Conservation (phyloP, 768 basidiomycete species). For the Mycena floridula region DNA sequence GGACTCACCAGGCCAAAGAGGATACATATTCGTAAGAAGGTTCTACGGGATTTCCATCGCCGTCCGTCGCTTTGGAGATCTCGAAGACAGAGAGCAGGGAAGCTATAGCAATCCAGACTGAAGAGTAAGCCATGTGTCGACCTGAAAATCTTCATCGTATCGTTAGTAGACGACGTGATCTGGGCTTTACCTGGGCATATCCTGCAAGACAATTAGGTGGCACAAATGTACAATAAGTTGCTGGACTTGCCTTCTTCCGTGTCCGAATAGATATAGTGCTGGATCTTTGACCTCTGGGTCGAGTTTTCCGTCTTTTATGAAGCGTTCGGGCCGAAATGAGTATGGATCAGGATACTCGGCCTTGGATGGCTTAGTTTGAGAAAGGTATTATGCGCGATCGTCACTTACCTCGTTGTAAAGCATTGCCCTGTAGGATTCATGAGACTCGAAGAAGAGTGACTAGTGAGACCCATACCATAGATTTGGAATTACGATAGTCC, state of each 20-base stretch:
- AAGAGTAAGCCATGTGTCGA: neutral
- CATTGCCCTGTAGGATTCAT: constrained; percentile 1
- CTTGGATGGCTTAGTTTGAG: neutral
- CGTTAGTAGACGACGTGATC: no score
- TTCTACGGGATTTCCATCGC: neutral
- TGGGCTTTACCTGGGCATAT: constrained; percentile 1
- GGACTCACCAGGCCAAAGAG: neutral
- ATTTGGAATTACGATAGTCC: constrained; percentile 1
- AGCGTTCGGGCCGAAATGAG: neutral
- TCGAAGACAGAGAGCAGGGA: neutral
- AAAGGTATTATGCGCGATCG: neutral
- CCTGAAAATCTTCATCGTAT: no score
- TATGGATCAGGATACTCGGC: neutral
- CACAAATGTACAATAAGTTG: neutral
- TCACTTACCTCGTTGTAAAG: constrained; percentile 1
- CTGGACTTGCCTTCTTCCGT: neutral
- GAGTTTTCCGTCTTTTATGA: neutral
- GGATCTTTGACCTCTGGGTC: neutral
- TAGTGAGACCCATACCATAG: neutral
- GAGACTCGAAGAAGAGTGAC: neutral
- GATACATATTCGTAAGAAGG: neutral
- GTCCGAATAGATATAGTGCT: neutral
- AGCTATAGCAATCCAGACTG: neutral
- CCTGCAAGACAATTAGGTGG: neutral
- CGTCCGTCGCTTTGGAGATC: neutral